A percentile compares a stretch with the other conserved stretches of the same genome.
These are phyloP conservation scores for Proliferodiscus dingleyae DNA, from an alignment of 2,329 filamentous ascomycete species.

Conservation along the genomic window DNA sequence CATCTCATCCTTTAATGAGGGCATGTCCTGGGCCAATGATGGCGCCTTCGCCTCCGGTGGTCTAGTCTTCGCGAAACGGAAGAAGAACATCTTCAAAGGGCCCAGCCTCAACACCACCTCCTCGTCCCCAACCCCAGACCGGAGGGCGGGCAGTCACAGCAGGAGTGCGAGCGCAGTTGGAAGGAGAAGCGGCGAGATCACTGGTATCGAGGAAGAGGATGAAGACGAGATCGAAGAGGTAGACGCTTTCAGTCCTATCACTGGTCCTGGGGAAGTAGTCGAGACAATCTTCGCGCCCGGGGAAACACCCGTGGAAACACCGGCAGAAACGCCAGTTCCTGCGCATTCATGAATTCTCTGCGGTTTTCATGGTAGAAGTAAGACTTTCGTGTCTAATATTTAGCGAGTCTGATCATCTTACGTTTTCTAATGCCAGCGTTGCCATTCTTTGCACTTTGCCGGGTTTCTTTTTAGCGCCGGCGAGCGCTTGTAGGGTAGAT, in stretches of 20 bases:
- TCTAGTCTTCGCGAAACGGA: slow-evolving; percentile 75
- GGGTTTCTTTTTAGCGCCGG: slow-evolving; percentile 9
- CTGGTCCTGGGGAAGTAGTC: slow-evolving; percentile 26
- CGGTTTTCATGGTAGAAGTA: not conserved
- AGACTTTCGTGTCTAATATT: not conserved
- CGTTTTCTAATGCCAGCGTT: slow-evolving; percentile 13
- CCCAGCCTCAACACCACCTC: slow-evolving; percentile 53
- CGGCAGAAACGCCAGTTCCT: no score
- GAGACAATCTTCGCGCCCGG: slow-evolving; percentile 23
- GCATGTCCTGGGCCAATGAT: slow-evolving; percentile 44
- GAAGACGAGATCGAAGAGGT: slow-evolving; percentile 47
- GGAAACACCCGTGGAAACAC: slow-evolving; percentile 16
- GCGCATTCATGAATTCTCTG: no score
- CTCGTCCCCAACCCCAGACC: slow-evolving; percentile 15
- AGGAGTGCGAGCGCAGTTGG: slow-evolving; percentile 61
- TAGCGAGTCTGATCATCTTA: not conserved
- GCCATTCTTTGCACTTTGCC: slow-evolving; percentile 16
- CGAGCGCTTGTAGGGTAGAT: not conserved
- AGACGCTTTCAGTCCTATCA: slow-evolving; percentile 52
- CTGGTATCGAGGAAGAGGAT: slow-evolving; percentile 55
- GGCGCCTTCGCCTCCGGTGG: slow-evolving; percentile 54
- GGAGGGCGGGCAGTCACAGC: slow-evolving; percentile 36
- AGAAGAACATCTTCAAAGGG: slow-evolving; percentile 77
- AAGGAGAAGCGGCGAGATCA: slow-evolving; percentile 65
- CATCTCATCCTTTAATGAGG: slow-evolving; percentile 52